Percentiles rank a stretch among this genome's conserved stretches.
These are phyloP conservation scores for Arthroderma uncinatum DNA, from an alignment of 2,329 filamentous ascomycete genomes.

Conservation along the genomic window DNA sequence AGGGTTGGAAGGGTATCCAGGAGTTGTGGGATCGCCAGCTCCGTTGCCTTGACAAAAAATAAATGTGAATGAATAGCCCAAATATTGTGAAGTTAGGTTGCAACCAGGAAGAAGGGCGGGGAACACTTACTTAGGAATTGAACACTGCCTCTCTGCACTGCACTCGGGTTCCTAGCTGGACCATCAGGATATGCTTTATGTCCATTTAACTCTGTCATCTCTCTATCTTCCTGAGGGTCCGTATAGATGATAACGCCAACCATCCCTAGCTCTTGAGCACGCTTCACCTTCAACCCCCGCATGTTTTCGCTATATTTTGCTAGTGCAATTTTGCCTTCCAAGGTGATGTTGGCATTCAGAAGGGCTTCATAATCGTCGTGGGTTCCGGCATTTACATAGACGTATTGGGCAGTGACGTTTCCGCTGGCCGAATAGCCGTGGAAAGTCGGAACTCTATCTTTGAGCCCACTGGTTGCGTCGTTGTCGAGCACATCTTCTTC, in stretches of 20 bases:
- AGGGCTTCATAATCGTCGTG: constrained; percentile 78
- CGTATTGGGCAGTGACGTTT: constrained; percentile 77
- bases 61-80: constrained; percentile 5
- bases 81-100: background rate
- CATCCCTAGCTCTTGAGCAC: constrained; percentile 83
- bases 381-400: constrained; percentile 86
- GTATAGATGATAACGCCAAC: constrained; percentile 73
- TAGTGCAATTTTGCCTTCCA: constrained; percentile 78
- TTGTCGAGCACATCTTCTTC: constrained; percentile 76
- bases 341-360: constrained; percentile 57
- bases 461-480: constrained; percentile 63
- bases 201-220: constrained; percentile 70
- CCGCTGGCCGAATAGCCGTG: constrained; percentile 90
- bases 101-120: constrained; percentile 2
- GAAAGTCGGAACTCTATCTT: constrained; percentile 72
- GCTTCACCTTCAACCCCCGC: constrained; percentile 82
- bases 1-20: constrained; percentile 85
- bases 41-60: constrained; percentile 40
- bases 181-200: constrained; percentile 70
- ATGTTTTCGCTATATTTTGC: constrained; percentile 79
- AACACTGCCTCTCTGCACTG: constrained; percentile 78
- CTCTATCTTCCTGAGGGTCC: constrained; percentile 81
- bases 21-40: constrained; percentile 73
- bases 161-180: constrained; percentile 75
- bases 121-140: constrained; percentile 62